These are phyloP conservation scores for Candida lessepsii DNA, from an alignment of 805 yeast species.

Conservation along the genomic window DNA sequence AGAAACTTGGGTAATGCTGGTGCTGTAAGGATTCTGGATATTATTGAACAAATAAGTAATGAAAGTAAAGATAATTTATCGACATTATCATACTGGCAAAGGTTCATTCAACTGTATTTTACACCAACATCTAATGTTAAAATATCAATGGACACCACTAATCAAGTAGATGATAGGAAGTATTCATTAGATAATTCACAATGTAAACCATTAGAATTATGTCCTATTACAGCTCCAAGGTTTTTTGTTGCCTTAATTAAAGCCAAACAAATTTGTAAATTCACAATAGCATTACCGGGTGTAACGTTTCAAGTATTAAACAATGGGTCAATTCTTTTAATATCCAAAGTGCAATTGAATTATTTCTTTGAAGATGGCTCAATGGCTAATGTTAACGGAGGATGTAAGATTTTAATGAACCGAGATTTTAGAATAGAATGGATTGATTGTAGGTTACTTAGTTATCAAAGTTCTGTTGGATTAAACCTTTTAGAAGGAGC, in stretches of 20 bases:
- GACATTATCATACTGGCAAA: slow-evolving; percentile 37
- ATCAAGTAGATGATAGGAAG: slow-evolving; percentile 7
- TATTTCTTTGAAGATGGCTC: slow-evolving; percentile 67
- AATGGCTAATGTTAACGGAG: slow-evolving; percentile 59
- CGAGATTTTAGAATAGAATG: slow-evolving; percentile 66
- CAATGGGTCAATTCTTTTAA: slow-evolving; percentile 38
- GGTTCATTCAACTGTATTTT: slow-evolving; percentile 32
- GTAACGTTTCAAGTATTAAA: slow-evolving; percentile 39
- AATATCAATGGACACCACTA: slow-evolving; percentile 23
- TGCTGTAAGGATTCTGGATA: slow-evolving; percentile 37
- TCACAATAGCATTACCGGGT: slow-evolving; percentile 34
- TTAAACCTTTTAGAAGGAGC: slow-evolving; percentile 14
- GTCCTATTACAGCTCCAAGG: slow-evolving; percentile 62
- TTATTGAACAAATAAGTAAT: slow-evolving; percentile 37
- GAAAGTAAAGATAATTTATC: slow-evolving; percentile 30
- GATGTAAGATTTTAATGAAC: slow-evolving; percentile 60
- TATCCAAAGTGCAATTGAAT: slow-evolving; percentile 26
- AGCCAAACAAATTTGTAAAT: slow-evolving; percentile 37
- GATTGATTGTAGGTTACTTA: slow-evolving; percentile 53
- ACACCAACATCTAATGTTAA: slow-evolving; percentile 31
- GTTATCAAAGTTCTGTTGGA: slow-evolving; percentile 27
- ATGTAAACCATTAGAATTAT: slow-evolving; percentile 56
- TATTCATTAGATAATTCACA: slow-evolving; percentile 28
- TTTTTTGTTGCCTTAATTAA: slow-evolving; percentile 53
- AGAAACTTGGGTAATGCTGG: slow-evolving; percentile 44